phyloP scores from a whole-genome alignment of 2,329 filamentous ascomycete genomes.

The Hymenoscyphus albidus region DNA sequence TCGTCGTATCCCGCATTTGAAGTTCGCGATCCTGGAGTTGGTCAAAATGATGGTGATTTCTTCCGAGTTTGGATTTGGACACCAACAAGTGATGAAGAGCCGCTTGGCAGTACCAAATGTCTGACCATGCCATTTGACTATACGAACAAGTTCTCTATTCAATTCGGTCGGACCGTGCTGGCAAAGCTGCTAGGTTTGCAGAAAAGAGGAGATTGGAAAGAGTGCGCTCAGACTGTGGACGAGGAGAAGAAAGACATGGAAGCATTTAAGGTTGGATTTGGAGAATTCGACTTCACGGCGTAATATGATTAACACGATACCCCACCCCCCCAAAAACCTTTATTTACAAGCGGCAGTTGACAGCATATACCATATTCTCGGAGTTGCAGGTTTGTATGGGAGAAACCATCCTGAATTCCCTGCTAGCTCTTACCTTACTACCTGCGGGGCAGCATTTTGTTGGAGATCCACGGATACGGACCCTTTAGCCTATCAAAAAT shows the following conservation, averaged over 20 bases:
- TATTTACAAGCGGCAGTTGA: background rate
- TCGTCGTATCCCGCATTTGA: constrained; percentile 50
- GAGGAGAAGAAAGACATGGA: constrained; percentile 78
- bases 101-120: constrained; percentile 51
- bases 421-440: background rate
- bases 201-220: constrained; percentile 75
- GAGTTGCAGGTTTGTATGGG: background rate
- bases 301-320: background rate
- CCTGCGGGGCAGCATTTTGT: background rate
- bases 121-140: constrained; percentile 71
- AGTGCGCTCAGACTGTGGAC: constrained; percentile 70
- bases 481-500: background rate
- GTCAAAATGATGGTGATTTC: constrained; percentile 59
- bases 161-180: constrained; percentile 83
- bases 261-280: constrained; percentile 76
- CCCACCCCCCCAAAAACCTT: background rate
- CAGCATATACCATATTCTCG: background rate
- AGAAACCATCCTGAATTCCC: background rate
- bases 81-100: constrained; percentile 42
- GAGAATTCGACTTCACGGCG: constrained; percentile 71
- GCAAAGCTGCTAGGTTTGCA: constrained; percentile 84
- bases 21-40: constrained; percentile 47
- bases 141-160: constrained; percentile 77
- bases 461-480: background rate
- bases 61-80: constrained; percentile 82